Evolutionary conservation across 1,284 basidiomycete genomes (phyloP).

Genomic region (Moesziomyces aphidis): DNA sequence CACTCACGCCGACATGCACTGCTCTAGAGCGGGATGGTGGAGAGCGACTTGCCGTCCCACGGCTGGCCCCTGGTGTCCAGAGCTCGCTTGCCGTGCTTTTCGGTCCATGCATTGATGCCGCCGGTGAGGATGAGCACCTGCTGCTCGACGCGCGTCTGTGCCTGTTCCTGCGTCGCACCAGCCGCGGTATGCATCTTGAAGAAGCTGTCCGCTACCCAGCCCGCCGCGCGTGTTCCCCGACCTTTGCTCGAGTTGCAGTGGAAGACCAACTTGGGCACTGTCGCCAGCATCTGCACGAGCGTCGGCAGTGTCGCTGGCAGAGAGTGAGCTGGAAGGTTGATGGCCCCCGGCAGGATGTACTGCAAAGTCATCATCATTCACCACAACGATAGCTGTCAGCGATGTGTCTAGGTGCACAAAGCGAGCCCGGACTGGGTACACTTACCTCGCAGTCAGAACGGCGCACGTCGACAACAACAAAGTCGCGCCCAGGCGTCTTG

Average conservation of each 20-base stretch:
- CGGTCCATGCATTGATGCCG: constrained; percentile 58
- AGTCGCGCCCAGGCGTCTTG: constrained; percentile 43
- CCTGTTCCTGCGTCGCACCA: constrained; percentile 14
- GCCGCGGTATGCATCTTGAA: constrained; percentile 23
- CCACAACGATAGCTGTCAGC: too few relatives aligned
- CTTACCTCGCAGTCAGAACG: constrained; percentile 55
- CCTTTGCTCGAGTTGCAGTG: constrained; percentile 66
- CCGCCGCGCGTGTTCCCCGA: constrained; percentile 59
- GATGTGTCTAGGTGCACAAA: neutral
- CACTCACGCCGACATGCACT: neutral
- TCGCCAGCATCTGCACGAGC: constrained; percentile 58
- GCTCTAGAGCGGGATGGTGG: constrained; percentile 30
- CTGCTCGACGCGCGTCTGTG: constrained; percentile 27
- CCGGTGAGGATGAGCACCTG: constrained; percentile 59
- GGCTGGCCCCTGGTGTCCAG: constrained; percentile 40
- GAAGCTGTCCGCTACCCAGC: constrained; percentile 64
- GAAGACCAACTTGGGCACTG: constrained; percentile 62
- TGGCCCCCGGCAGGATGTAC: constrained; percentile 64
- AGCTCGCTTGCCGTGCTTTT: constrained; percentile 35
- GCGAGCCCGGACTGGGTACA: neutral
- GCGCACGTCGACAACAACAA: constrained; percentile 55
- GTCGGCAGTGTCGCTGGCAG: constrained; percentile 63
- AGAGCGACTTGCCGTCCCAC: constrained; percentile 37
- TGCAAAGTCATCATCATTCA: constrained; percentile 2
- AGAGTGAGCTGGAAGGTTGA: constrained; percentile 69